phyloP scores from a whole-genome alignment of 2,329 filamentous ascomycete genomes.

The Beauveria asiatica region DNA sequence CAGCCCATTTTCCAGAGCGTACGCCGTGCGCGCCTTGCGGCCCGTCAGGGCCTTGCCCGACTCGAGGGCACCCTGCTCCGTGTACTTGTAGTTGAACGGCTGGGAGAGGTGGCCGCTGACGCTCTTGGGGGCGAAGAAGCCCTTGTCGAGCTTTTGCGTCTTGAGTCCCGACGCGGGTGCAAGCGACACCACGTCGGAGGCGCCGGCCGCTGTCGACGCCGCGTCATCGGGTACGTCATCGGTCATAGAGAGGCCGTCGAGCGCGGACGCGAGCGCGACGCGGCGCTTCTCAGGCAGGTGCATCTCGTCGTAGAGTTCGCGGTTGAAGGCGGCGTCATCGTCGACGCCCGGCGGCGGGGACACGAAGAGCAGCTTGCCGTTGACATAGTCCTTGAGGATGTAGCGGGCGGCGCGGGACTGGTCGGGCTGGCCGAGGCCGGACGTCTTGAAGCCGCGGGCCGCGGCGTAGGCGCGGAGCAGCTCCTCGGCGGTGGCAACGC shows the following conservation, averaged over 20 bases:
- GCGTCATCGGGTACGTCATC: conserved; percentile 24
- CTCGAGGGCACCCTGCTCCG: conserved; percentile 56
- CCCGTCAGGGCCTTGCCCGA: conserved; percentile 63
- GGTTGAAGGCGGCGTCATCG: conserved; percentile 73
- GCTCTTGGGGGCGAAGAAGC: conserved; percentile 70
- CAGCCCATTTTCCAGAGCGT: conserved; percentile 75
- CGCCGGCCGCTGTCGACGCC: conserved; percentile 21
- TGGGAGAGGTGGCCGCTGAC: conserved; percentile 59
- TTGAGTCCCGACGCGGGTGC: conserved; percentile 57
- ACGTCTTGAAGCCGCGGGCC: conserved; percentile 83
- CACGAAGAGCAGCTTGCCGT: conserved; percentile 86
- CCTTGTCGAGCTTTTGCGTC: conserved; percentile 69
- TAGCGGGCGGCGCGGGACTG: conserved; percentile 85
- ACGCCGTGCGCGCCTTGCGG: conserved; percentile 71
- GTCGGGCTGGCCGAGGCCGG: conserved; percentile 83
- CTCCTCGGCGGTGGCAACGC: conserved; percentile 75
- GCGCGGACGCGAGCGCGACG: conserved; percentile 47
- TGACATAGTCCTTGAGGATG: conserved; percentile 95
- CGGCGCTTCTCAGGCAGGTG: conserved; percentile 79
- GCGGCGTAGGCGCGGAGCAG: conserved; percentile 77
- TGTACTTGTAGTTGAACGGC: conserved; percentile 88
- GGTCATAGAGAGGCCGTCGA: conserved; percentile 37
- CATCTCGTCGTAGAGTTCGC: conserved; percentile 73
- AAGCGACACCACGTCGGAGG: conserved; percentile 36
- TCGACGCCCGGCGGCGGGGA: conserved; percentile 72